A percentile compares a stretch with the other conserved stretches of the same genome.
These are phyloP conservation scores for Solanum hybrid DNA, from an alignment of 305 asterid genomes.

Conservation along the genomic window DNA sequence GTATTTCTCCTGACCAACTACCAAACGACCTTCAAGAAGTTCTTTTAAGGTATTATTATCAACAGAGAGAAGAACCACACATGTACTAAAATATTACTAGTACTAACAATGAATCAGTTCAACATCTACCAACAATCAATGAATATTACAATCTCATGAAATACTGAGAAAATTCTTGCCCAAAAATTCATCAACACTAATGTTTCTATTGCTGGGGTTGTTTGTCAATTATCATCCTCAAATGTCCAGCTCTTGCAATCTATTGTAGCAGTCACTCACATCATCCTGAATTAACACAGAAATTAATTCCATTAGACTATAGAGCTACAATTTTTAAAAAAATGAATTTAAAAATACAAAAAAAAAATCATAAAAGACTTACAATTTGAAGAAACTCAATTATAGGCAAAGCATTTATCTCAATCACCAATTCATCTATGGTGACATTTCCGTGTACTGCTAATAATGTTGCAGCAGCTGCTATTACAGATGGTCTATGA, in stretches of 20 bases:
- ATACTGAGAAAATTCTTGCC: not conserved
- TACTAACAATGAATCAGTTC: not conserved
- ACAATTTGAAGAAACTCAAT: conserved; percentile 23
- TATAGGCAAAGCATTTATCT: conserved; percentile 20
- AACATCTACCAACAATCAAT: not conserved
- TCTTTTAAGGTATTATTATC: not conserved
- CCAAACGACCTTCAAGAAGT: not conserved
- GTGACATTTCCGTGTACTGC: conserved; percentile 32
- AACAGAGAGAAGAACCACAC: not conserved
- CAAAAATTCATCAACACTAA: not conserved
- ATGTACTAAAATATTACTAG: too few species aligned
- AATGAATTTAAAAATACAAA: too few species aligned
- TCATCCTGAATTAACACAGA: conserved; percentile 34
- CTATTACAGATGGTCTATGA: conserved; percentile 44
- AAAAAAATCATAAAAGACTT: conserved; percentile 11
- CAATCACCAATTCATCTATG: conserved; percentile 26
- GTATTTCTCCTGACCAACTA: too few species aligned
- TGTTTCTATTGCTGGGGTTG: not conserved
- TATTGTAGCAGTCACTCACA: conserved; percentile 34
- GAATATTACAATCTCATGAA: not conserved
- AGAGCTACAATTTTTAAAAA: not conserved
- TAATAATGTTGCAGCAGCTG: conserved; percentile 64
- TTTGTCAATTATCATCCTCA: not conserved
- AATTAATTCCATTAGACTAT: not conserved
- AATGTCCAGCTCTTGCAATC: conserved; percentile 1